Evolutionary conservation across 1,139 yeast species (phyloP).

Genomic region (Kodamaea arcana): DNA sequence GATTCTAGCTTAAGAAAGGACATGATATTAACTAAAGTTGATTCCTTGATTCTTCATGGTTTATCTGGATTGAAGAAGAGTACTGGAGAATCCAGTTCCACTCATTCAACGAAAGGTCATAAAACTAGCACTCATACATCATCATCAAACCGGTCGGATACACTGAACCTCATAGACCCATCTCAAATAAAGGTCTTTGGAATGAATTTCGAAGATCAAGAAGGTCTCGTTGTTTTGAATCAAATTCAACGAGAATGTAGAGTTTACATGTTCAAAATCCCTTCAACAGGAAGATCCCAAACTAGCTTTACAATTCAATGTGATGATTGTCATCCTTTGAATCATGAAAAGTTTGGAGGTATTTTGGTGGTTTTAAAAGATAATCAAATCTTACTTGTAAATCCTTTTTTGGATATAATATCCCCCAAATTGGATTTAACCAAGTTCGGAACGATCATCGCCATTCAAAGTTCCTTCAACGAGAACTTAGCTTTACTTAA

Average conservation of each 20-base stretch:
- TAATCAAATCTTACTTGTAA: conserved; percentile 40
- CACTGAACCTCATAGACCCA: too few species aligned
- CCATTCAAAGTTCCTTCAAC: conserved; percentile 27
- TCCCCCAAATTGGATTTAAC: conserved; percentile 40
- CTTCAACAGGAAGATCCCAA: conserved; percentile 29
- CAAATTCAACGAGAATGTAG: conserved; percentile 33
- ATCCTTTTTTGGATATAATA: conserved; percentile 60
- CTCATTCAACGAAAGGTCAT: too few species aligned
- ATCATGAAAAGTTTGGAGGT: conserved; percentile 33
- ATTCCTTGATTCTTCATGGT: conserved; percentile 33
- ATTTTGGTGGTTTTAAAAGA: conserved; percentile 34
- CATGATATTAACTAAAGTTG: conserved; percentile 60
- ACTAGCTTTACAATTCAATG: conserved; percentile 34
- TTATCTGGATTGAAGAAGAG: too few species aligned
- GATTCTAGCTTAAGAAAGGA: conserved; percentile 50
- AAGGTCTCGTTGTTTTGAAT: conserved; percentile 51
- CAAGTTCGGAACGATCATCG: conserved; percentile 14
- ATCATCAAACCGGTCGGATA: too few species aligned
- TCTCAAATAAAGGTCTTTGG: conserved; percentile 39
- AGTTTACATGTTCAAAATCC: conserved; percentile 47
- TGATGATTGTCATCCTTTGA: conserved; percentile 39
- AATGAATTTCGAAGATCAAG: conserved; percentile 49
- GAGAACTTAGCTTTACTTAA: conserved; percentile 25
- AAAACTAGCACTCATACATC: too few species aligned
- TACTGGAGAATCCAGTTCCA: too few species aligned